Evolutionary conservation across 1,284 basidiomycete genomes (phyloP).

Genomic region (Ceratobasidium sp.): DNA sequence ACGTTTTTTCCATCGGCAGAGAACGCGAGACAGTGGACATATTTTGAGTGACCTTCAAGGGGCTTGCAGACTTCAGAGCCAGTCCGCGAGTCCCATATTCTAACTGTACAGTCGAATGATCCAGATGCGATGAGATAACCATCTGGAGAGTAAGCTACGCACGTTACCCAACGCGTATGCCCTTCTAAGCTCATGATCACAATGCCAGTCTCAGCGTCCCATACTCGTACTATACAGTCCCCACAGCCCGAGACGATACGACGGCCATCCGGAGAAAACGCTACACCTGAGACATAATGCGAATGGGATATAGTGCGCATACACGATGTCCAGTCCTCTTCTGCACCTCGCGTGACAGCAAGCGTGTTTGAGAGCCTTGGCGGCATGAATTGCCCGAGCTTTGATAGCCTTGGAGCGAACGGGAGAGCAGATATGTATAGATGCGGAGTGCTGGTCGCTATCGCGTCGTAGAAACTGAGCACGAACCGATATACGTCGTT

Average conservation of each 20-base stretch:
- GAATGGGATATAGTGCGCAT: background rate
- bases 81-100: background rate
- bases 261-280: background rate
- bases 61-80: background rate
- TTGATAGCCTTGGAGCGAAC: background rate
- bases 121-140: too few relatives aligned
- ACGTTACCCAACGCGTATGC: background rate
- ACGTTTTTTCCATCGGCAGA: background rate
- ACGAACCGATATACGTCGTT: constrained; percentile 1
- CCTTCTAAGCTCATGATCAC: background rate
- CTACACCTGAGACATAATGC: background rate
- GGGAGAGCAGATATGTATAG: constrained; percentile 10
- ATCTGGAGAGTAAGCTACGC: background rate
- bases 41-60: background rate
- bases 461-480: constrained; percentile 6
- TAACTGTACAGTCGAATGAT: background rate
- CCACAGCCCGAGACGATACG: background rate
- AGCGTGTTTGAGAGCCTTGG: background rate
- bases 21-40: background rate
- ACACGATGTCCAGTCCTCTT: background rate
- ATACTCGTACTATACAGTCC: background rate
- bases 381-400: background rate
- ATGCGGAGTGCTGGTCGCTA: background rate
- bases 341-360: background rate
- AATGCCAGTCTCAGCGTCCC: background rate